Evolutionary conservation across 2,329 filamentous ascomycete genomes (phyloP), one percentile per base, ranked within the genome.

Genomic region (Metarhizium robertsii): DNA sequence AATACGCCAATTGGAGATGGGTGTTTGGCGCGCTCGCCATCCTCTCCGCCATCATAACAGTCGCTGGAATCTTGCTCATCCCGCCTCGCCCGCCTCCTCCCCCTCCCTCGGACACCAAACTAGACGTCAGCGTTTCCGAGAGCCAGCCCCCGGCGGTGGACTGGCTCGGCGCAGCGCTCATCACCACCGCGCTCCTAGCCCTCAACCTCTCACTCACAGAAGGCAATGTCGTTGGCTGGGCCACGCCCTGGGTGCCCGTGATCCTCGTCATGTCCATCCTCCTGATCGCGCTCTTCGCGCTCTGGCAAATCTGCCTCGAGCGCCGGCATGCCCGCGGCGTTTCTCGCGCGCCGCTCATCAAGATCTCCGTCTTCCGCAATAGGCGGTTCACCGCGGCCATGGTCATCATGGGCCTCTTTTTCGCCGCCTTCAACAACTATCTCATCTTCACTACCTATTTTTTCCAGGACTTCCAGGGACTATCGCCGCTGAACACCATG

Each of bases 191-290:
- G 0, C 73, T 87, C 3, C 69, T 88, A 8, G 76, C 81, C 0
- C 73, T 89, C 10, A 73, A 88, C 40, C 86, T 88, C 57, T 81
- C 84, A 0, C 71, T 89, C 32, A 86, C 85, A 0, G 80, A 88
- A 64, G 86, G 85, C 20, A 87, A 87, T 60, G 80, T 86, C 0
- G 80, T 84, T 2, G 85, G 86, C 5, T 90, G 86, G 86, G 66
- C 69, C 7, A 81, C 78, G 0, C 76, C 84, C 0, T 88, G 83
- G 79, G 75, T 88, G 5, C 76, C 80, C 0, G 72, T 75, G 2
- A 68, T 87, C 16, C 80, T 87, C 40, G 79, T 81, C 2, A 68
- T 84, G 4, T 78, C 84, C 0, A 16, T 86, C 10, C 58, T 84
- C 5, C 70, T 87, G 14, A 70, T 88, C 3, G 71, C 67, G 3